Evolutionary conservation across 768 basidiomycete species (phyloP).

Genomic region (Dacryopinax primogenitus): DNA sequence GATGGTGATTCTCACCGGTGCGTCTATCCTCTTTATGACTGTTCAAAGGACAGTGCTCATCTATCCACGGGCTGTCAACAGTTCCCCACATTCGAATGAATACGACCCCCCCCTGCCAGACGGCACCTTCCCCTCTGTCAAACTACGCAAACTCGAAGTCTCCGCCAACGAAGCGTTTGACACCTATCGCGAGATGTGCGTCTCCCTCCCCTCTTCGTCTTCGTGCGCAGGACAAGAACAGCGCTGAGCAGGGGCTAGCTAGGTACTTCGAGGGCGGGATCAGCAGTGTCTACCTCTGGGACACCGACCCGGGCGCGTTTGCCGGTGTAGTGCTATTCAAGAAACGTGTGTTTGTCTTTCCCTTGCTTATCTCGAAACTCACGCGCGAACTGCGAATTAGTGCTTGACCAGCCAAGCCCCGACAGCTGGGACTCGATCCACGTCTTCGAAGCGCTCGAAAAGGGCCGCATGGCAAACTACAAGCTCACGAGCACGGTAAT

Average conservation of each 20-base stretch:
- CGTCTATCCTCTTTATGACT: too few relatives aligned
- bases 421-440: conserved; percentile 90
- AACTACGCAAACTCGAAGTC: conserved; percentile 81
- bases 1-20: conserved; percentile 86
- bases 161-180: conserved; percentile 94
- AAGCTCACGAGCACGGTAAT: conserved; percentile 95
- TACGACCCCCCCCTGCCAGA: conserved; percentile 62
- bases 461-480: conserved; percentile 86
- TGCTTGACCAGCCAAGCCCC: conserved; percentile 2
- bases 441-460: conserved; percentile 88
- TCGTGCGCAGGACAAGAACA: conserved; percentile 2
- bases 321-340: conserved; percentile 93
- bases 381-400: not conserved
- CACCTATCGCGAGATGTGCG: conserved; percentile 88
- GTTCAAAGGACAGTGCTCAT: too few relatives aligned
- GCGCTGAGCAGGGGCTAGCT: not conserved
- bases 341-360: conserved; percentile 50
- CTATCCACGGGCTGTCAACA: conserved; percentile 25
- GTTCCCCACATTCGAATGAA: conserved; percentile 97
- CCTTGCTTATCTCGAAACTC: not conserved
- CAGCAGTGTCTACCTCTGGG: conserved; percentile 96
- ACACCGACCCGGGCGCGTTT: conserved; percentile 89
- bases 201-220: conserved; percentile 7
- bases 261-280: conserved; percentile 98
- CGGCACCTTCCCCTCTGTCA: conserved; percentile 71